These are phyloP conservation scores for Sordariomycetes sp. DNA, from an alignment of 2,329 filamentous ascomycete genomes.

Conservation along the genomic window DNA sequence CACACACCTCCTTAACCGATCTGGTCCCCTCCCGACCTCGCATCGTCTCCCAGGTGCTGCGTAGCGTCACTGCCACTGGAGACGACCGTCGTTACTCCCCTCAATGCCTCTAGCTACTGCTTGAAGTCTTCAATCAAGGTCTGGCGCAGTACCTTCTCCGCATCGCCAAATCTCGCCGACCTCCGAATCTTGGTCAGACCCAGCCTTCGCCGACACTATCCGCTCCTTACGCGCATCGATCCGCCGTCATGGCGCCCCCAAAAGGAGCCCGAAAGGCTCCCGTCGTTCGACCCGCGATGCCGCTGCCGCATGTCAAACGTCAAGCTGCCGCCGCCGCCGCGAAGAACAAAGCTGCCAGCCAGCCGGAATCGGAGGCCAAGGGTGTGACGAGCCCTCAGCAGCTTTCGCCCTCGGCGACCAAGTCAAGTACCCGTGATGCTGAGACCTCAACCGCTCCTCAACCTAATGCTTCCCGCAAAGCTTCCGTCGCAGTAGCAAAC, in stretches of 20 bases:
- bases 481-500: too few species aligned
- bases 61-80: too few species aligned
- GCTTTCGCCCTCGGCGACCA: too few species aligned
- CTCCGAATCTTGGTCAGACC: constrained; percentile 4
- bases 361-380: not conserved
- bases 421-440: too few species aligned
- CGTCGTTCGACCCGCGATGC: constrained; percentile 27
- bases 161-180: not conserved
- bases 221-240: constrained; percentile 3
- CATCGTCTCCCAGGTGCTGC: too few species aligned
- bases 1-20: too few species aligned
- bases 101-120: not conserved
- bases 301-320: constrained; percentile 27
- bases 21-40: too few species aligned
- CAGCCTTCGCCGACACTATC: too few species aligned
- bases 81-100: not conserved
- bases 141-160: constrained; percentile 8
- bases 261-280: constrained; percentile 19
- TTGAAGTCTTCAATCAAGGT: constrained; percentile 17
- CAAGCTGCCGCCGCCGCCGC: constrained; percentile 19
- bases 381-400: too few species aligned
- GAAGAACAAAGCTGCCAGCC: not conserved
- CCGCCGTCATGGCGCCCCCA: constrained; percentile 20
- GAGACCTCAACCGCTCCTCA: too few species aligned
- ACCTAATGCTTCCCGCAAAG: too few species aligned